Percentiles rank a stretch among this genome's conserved stretches.
Conservation (phyloP, 2,329 filamentous ascomycete species). For the Akanthomyces muscarius region DNA sequence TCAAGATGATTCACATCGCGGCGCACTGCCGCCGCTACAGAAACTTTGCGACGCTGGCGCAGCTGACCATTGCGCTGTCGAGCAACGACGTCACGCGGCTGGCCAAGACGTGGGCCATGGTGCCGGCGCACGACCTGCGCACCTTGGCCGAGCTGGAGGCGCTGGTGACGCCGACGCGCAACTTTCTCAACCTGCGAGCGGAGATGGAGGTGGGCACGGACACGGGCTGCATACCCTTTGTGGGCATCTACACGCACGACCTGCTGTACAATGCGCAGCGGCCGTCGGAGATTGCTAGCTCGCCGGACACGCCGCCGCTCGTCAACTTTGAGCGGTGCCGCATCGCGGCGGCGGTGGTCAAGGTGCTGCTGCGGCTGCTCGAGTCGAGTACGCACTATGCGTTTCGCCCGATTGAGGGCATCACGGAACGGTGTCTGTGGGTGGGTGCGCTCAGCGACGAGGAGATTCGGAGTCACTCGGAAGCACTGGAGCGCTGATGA, state of each 20-base stretch:
- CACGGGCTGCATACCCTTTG: conserved; percentile 76
- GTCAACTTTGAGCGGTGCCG: conserved; percentile 83
- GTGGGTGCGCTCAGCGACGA: conserved; percentile 71
- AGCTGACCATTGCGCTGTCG: conserved; percentile 72
- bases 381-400: conserved; percentile 72
- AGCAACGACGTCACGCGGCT: conserved; percentile 69
- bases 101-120: conserved; percentile 65
- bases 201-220: conserved; percentile 73
- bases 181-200: conserved; percentile 70
- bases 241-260: conserved; percentile 80
- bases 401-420: conserved; percentile 70
- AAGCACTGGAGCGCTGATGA: conserved; percentile 40
- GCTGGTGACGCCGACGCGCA: conserved; percentile 71
- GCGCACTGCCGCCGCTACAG: conserved; percentile 69
- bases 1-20: conserved; percentile 80
- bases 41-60: conserved; percentile 81
- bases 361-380: conserved; percentile 72
- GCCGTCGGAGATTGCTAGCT: conserved; percentile 68
- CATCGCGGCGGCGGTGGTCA: conserved; percentile 70
- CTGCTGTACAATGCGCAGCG: conserved; percentile 77
- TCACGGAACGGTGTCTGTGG: conserved; percentile 81
- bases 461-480: conserved; percentile 61
- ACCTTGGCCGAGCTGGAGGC: conserved; percentile 66
- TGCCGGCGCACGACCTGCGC: conserved; percentile 61
- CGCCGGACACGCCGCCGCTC: conserved; percentile 61